Evolutionary conservation across 345 rosid genomes (phyloP).

Genomic region (Geranium brycei): DNA sequence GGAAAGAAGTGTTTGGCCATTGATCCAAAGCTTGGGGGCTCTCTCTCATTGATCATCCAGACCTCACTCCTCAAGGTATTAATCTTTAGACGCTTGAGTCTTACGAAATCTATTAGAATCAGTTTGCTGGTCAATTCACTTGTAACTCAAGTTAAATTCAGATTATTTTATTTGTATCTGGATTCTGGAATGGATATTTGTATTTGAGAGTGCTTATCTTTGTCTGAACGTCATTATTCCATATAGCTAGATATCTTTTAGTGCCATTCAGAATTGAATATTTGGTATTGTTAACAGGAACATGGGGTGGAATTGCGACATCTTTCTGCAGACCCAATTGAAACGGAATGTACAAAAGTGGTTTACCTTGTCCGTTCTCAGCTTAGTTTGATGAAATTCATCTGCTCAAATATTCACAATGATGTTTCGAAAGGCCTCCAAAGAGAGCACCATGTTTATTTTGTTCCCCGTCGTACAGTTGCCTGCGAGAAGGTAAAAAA

Average conservation of each 20-base stretch:
- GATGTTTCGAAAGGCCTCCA: constrained; percentile 72
- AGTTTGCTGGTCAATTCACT: background rate
- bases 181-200: background rate
- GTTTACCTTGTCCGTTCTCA: constrained; percentile 74
- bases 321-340: constrained; percentile 66
- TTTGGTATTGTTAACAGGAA: constrained; percentile 31
- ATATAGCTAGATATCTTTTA: background rate
- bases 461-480: constrained; percentile 92
- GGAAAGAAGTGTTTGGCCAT: constrained; percentile 83
- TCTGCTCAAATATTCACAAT: constrained; percentile 53
- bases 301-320: constrained; percentile 75
- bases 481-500: constrained; percentile 83
- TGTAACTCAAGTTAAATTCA: background rate
- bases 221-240: background rate
- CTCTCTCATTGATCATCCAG: constrained; percentile 69
- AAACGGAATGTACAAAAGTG: constrained; percentile 76
- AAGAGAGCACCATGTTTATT: constrained; percentile 72
- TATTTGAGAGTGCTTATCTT: background rate
- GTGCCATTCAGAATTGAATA: too few relatives aligned
- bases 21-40: constrained; percentile 92
- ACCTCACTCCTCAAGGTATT: constrained; percentile 62
- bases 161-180: background rate
- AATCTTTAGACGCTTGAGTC: background rate
- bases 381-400: constrained; percentile 54
- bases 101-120: background rate